phyloP scores from a whole-genome alignment of 2,329 filamentous ascomycete species.

The Fusarium duplospermum region DNA sequence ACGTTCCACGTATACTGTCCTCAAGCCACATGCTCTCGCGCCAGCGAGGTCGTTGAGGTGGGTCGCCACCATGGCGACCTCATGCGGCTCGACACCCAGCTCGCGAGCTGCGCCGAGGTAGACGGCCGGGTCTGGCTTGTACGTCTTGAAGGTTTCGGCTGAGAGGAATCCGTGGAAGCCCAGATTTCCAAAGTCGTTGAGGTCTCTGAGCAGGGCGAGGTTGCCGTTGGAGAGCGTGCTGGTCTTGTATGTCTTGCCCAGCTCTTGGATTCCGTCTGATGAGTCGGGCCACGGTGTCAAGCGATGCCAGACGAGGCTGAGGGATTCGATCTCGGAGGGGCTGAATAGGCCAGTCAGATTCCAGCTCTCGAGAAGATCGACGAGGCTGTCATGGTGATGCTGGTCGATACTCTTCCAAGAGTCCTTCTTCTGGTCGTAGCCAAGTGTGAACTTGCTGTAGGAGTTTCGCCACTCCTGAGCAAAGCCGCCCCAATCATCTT shows the following conservation, averaged over 20 bases:
- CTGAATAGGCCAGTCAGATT: constrained; percentile 69
- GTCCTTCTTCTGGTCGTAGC: constrained; percentile 60
- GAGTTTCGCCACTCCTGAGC: constrained; percentile 76
- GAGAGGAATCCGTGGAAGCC: constrained; percentile 73
- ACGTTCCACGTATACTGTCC: constrained; percentile 81
- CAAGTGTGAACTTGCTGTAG: constrained; percentile 71
- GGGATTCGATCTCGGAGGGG: constrained; percentile 70
- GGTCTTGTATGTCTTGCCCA: constrained; percentile 65
- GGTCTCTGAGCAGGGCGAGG: constrained; percentile 71
- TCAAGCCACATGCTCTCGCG: constrained; percentile 72
- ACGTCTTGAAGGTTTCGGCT: constrained; percentile 77
- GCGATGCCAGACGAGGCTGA: constrained; percentile 78
- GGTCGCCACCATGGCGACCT: constrained; percentile 83
- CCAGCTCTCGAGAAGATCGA: constrained; percentile 67
- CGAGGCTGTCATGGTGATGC: constrained; percentile 74
- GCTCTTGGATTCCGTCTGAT: constrained; percentile 62
- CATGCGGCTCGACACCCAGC: constrained; percentile 65
- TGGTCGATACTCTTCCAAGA: constrained; percentile 78
- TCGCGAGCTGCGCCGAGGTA: constrained; percentile 75
- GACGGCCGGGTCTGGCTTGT: constrained; percentile 77
- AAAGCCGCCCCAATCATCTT: constrained; percentile 71
- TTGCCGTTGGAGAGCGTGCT: constrained; percentile 83
- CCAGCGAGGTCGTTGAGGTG: constrained; percentile 77
- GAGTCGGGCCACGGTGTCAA: constrained; percentile 77
- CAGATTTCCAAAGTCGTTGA: constrained; percentile 68